phyloP scores from a whole-genome alignment of 208 protist genomes.

The Crithidia acanthocephali region DNA sequence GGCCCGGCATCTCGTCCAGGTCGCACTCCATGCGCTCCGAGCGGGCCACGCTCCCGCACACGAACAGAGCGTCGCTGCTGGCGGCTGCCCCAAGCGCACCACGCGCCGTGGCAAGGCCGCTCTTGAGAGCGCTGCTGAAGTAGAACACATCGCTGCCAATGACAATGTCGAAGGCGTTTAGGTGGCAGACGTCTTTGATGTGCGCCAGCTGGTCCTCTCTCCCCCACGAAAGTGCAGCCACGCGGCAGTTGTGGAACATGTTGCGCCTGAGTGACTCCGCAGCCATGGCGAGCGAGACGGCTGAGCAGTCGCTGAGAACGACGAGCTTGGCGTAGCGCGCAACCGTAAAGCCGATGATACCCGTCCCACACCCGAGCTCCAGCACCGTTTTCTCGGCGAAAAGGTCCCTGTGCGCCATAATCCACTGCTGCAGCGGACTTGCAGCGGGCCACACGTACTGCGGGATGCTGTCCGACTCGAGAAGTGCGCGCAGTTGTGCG shows the following conservation, averaged over 20 bases:
- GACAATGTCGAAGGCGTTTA: slow-evolving; percentile 53
- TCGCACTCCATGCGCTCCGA: slow-evolving; percentile 64
- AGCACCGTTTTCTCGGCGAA: slow-evolving; percentile 50
- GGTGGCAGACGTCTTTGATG: slow-evolving; percentile 19
- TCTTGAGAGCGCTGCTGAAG: slow-evolving; percentile 43
- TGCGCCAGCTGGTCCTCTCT: slow-evolving; percentile 32
- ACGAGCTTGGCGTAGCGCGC: slow-evolving; percentile 37
- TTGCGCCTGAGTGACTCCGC: slow-evolving; percentile 22
- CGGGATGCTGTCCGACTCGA: slow-evolving; percentile 57
- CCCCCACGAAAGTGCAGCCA: slow-evolving; percentile 46
- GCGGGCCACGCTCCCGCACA: slow-evolving; percentile 55
- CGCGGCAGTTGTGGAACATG: slow-evolving; percentile 28
- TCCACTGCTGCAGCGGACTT: slow-evolving; percentile 37
- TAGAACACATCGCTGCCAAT: slow-evolving; percentile 78
- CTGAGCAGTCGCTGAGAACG: slow-evolving; percentile 54
- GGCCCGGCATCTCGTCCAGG: slow-evolving; percentile 38
- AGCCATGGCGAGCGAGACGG: slow-evolving; percentile 53
- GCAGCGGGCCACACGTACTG: slow-evolving; percentile 63
- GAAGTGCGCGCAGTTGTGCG: slow-evolving; percentile 7
- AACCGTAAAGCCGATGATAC: slow-evolving; percentile 43
- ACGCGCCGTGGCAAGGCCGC: slow-evolving; percentile 44
- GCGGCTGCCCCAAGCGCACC: slow-evolving; percentile 17
- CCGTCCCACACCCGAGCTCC: slow-evolving; percentile 71
- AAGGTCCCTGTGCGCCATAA: slow-evolving; percentile 22
- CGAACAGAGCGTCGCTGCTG: slow-evolving; percentile 22